Evolutionary conservation across 169 alveolate species (phyloP).

Genomic region (Amoebophrya sp.): DNA sequence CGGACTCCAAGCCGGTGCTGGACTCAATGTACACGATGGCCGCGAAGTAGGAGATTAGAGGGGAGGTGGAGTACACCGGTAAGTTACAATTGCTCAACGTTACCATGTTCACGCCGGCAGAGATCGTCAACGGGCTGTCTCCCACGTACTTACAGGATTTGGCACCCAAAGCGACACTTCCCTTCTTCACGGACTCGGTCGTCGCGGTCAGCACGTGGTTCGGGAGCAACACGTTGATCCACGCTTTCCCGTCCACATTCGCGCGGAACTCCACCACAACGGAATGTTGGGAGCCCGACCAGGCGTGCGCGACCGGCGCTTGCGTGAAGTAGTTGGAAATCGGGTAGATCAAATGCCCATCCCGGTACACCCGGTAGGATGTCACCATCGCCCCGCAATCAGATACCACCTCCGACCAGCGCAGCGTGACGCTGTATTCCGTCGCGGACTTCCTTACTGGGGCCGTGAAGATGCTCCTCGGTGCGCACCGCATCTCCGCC

Average conservation of each 20-base stretch:
- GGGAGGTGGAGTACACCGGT: not conserved
- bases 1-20: constrained; percentile 33
- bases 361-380: constrained; percentile 45
- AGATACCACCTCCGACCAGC: constrained; percentile 43
- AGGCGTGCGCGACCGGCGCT: constrained; percentile 29
- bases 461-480: constrained; percentile 40
- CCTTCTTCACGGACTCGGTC: not conserved
- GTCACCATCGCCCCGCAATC: constrained; percentile 46
- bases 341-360: constrained; percentile 42
- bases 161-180: not conserved
- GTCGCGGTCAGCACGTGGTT: not conserved
- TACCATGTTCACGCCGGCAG: not conserved
- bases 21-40: constrained; percentile 44
- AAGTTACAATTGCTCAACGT: not conserved
- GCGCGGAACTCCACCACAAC: not conserved
- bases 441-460: constrained; percentile 37
- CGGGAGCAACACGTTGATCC: not conserved
- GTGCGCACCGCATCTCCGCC: constrained; percentile 47
- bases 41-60: constrained; percentile 20
- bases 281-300: constrained; percentile 28
- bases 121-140: not conserved
- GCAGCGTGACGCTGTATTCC: constrained; percentile 32
- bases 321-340: constrained; percentile 38
- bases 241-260: not conserved
- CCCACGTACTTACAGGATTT: not conserved